Evolutionary conservation across 805 yeast species (phyloP).

Genomic region (Yarrowia sp.): DNA sequence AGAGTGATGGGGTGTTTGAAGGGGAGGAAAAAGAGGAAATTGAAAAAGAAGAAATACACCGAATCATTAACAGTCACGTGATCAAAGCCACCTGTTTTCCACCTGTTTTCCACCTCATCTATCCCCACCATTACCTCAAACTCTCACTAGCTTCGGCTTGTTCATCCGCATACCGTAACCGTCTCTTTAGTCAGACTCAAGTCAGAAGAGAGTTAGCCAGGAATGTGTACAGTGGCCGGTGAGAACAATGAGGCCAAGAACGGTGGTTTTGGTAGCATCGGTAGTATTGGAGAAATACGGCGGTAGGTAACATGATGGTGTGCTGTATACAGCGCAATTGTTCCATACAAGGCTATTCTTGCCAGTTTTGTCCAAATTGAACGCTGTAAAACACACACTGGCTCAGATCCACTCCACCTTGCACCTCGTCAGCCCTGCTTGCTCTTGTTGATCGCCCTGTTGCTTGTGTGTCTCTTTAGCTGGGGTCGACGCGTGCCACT

Average conservation of each 20-base stretch:
- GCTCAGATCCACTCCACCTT: no score
- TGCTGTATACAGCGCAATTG: no score
- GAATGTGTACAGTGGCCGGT: conserved; percentile 6
- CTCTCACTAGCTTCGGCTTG: background rate
- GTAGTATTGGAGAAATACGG: no score
- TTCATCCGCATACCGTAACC: conserved; percentile 10
- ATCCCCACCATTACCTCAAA: no score
- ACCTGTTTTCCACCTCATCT: no score
- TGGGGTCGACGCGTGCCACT: conserved; percentile 22
- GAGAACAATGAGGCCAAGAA: no score
- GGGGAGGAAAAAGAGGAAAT: background rate
- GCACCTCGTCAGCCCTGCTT: background rate
- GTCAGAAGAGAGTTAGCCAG: conserved; percentile 8
- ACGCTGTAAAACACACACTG: no score
- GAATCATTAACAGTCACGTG: background rate
- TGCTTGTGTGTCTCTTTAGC: background rate
- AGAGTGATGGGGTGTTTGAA: background rate
- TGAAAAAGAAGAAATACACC: background rate
- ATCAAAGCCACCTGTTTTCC: background rate
- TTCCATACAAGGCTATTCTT: no score
- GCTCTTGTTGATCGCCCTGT: conserved; percentile 8
- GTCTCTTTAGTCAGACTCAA: background rate
- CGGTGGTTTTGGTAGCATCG: background rate
- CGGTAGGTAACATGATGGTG: no score
- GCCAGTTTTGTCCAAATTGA: no score